Conservation (phyloP, 164 flowering plant genomes). For the Magnolia sinica region DNA sequence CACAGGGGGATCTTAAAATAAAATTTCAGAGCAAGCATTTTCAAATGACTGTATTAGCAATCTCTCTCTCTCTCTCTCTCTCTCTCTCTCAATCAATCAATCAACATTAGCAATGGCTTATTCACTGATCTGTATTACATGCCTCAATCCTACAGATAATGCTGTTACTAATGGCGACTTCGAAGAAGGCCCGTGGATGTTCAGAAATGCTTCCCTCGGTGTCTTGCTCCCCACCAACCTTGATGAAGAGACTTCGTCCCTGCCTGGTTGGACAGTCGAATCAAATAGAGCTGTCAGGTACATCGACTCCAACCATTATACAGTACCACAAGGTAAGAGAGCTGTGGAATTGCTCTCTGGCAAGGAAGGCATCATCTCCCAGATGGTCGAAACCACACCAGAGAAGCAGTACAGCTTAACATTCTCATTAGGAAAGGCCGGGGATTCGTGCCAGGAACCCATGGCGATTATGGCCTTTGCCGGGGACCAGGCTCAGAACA, state of each 20-base stretch:
- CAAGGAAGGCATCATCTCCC: conserved; percentile 93
- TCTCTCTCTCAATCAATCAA: too few species aligned
- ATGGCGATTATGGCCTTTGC: conserved; percentile 91
- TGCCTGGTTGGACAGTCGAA: conserved; percentile 93
- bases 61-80: too few species aligned
- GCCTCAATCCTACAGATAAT: conserved; percentile 44
- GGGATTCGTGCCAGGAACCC: conserved; percentile 73
- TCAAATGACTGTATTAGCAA: too few species aligned
- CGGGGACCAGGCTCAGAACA: conserved; percentile 79
- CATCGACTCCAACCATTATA: conserved; percentile 73
- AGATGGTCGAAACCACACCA: conserved; percentile 77
- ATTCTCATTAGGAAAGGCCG: conserved; percentile 73
- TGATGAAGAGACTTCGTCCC: conserved; percentile 70
- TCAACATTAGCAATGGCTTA: too few species aligned
- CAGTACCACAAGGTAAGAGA: conserved; percentile 77
- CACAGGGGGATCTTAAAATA: too few species aligned
- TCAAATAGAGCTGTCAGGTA: conserved; percentile 87
- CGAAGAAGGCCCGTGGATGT: conserved; percentile 96
- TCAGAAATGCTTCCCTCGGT: conserved; percentile 67
- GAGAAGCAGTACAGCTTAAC: conserved; percentile 52
- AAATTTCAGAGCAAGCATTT: too few species aligned
- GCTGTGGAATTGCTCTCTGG: conserved; percentile 87
- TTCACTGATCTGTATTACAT: not conserved
- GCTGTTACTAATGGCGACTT: conserved; percentile 82
- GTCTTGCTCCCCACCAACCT: conserved; percentile 92